A percentile compares a stretch with the other conserved stretches of the same genome.
Evolutionary conservation across 2,329 filamentous ascomycete genomes (phyloP).

Genomic region (Acrodontium crateriforme): DNA sequence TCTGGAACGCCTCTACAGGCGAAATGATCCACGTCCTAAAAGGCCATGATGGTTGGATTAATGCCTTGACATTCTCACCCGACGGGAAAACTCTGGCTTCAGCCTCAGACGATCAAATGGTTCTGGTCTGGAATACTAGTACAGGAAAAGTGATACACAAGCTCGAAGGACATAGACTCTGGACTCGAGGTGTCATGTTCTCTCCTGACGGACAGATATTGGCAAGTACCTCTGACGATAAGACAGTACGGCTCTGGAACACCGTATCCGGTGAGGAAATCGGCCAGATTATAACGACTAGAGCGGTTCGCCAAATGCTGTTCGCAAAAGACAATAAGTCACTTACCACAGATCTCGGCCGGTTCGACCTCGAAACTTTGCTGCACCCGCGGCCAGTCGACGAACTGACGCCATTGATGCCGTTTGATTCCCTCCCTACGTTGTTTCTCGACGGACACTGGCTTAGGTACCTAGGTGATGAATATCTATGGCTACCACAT

Average conservation of each 20-base stretch:
- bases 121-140: neutral
- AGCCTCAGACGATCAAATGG: neutral
- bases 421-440: neutral
- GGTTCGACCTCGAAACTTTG: neutral
- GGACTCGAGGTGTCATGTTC: slow-evolving; percentile 1
- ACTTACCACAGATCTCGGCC: neutral
- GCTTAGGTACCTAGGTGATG: neutral
- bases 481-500: neutral
- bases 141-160: neutral
- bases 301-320: neutral
- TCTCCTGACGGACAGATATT: neutral
- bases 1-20: slow-evolving; percentile 8
- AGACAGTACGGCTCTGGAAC: slow-evolving; percentile 4
- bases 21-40: slow-evolving; percentile 6
- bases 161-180: neutral
- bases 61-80: slow-evolving; percentile 7
- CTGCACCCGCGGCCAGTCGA: neutral
- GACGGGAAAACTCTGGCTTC: slow-evolving; percentile 4
- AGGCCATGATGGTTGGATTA: slow-evolving; percentile 7
- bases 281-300: neutral
- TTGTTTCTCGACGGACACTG: neutral
- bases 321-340: neutral
- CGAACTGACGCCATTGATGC: neutral
- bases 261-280: slow-evolving; percentile 1
- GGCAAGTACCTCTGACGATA: slow-evolving; percentile 7